Evolutionary conservation across 2,329 filamentous ascomycete species (phyloP), one percentile per base, ranked within the genome.

Genomic region (Penicillium sclerotigenum): DNA sequence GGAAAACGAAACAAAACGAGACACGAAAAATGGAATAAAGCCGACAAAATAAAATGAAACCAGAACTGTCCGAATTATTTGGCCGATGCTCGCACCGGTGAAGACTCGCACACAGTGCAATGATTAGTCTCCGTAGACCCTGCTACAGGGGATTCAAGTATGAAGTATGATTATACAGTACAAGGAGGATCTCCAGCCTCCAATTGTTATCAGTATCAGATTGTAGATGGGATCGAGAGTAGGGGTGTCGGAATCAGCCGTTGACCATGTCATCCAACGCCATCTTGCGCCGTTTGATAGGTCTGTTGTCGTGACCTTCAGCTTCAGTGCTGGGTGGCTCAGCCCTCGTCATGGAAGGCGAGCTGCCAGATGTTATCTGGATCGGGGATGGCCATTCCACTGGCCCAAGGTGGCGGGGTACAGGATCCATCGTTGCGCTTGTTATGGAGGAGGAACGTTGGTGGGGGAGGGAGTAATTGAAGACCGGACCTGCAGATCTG

Each of bases 261-360:
- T 75, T 75, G 18, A 75, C 73, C 65, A 75, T 75, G 47, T 75
- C 72, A 48, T 75, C 70, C 52, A 75, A 52, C 14, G 73, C 72
- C 73, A 75, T 75, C 46, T 70, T 73, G 31, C 70, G 71, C 40
- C 73, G 64, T 54, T 75, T 75, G 13, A 70, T 38, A 5, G 72
- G 73, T 40, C 69, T 59, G 11, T 58, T 60, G 11, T 68, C 67
- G 5, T 61, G 54, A 13, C 38, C 37, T 29, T 70, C 65, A 1
- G 57, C 40, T 16, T 67, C 68, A 10, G 58, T 54, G 7, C 24
- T 56, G 3, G 61, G 48, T 16, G 57, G 61, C 2, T 65, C 65
- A 11, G 59, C 33, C 14, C 61, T 62, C 5, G 46, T 48, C 5
- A 54, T 34, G 7, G 65, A 48, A 14, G 66, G 53, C 4, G 63